Base-by-base conservation (phyloP, 148 eudicot species). In the Oxyria digyna region DNA sequence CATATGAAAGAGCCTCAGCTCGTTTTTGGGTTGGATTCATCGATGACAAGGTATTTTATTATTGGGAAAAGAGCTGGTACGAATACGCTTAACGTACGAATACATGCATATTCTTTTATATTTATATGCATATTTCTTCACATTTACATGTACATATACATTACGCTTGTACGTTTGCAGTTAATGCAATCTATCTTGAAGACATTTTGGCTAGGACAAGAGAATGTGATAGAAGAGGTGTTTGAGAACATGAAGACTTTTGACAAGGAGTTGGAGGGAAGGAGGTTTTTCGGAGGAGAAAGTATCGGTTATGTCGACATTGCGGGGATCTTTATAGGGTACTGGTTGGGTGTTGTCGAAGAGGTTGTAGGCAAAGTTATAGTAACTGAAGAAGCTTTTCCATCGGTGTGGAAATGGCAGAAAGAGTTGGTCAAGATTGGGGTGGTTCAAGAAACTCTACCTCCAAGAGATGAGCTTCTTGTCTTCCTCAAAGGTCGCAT, bases 1-100 rank as follows among this genome's bases (percentile, higher is more conserved):
- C 62, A 14, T 11, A 52, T 5, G 29, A 52, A 52, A 24, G 62
- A 52, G 62, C 62, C 31, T 23, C 43, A 37, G 78, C 78, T 12
- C 78, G 82, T 1, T 79, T 79, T 10, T 79, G 78, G 82, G 78
- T 73, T 43, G 54, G 68, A 8, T 72, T 72, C 33, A 69, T 75
- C 32, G 81, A 78, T 72, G 78, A 74, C 0, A 74, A 74, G 78
- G 81, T 78, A 14, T 20, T 35, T 35, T 6, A 35, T 2, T 35
- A 2, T 35, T 35, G 38, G n/a, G n/a, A n/a, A n/a, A n/a, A n/a
- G n/a, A n/a, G n/a, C n/a, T n/a, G n/a, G n/a, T n/a, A n/a, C n/a
- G n/a, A n/a, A n/a, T n/a, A n/a, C n/a, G n/a, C n/a, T n/a, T n/a
- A n/a, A n/a, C n/a, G n/a, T n/a, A n/a, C n/a, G n/a, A n/a, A n/a